Percentiles rank a stretch among this genome's conserved stretches.
Conservation (phyloP, 1,284 basidiomycete genomes). For the Agroathelia rolfsii region DNA sequence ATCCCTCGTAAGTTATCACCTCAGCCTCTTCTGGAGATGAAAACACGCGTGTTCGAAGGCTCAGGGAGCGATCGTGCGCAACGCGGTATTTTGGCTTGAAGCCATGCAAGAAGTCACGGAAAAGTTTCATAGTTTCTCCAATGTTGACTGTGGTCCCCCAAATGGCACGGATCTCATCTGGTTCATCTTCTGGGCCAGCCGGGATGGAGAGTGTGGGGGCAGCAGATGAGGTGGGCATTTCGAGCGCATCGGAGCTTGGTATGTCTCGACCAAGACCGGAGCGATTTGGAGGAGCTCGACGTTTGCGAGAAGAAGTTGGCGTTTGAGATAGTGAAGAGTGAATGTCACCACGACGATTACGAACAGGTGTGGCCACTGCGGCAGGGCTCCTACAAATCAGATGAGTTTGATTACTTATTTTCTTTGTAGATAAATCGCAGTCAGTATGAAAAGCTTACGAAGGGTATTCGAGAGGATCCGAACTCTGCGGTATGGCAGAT, state of each 20-base stretch:
- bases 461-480: conserved; percentile 55
- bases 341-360: conserved; percentile 73
- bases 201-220: conserved; percentile 54
- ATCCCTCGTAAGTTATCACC: conserved; percentile 68
- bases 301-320: conserved; percentile 37
- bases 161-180: conserved; percentile 79
- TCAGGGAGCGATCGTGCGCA: conserved; percentile 57
- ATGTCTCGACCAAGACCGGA: conserved; percentile 26
- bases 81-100: conserved; percentile 93
- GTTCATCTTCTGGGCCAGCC: conserved; percentile 52
- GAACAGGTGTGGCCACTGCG: conserved; percentile 44
- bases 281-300: conserved; percentile 16
- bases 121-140: conserved; percentile 83
- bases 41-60: conserved; percentile 44
- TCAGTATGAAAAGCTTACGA: conserved; percentile 29
- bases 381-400: conserved; percentile 23
- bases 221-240: conserved; percentile 54
- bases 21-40: conserved; percentile 60
- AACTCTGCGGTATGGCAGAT: conserved; percentile 32
- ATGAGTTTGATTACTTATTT: too few relatives aligned
- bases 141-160: conserved; percentile 97
- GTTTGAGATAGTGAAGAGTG: conserved; percentile 66
- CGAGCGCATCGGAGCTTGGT: conserved; percentile 49
- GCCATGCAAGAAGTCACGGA: conserved; percentile 81
- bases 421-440: conserved; percentile 6